Evolutionary conservation across 768 basidiomycete species (phyloP).

Genomic region (Russula dissimulans): DNA sequence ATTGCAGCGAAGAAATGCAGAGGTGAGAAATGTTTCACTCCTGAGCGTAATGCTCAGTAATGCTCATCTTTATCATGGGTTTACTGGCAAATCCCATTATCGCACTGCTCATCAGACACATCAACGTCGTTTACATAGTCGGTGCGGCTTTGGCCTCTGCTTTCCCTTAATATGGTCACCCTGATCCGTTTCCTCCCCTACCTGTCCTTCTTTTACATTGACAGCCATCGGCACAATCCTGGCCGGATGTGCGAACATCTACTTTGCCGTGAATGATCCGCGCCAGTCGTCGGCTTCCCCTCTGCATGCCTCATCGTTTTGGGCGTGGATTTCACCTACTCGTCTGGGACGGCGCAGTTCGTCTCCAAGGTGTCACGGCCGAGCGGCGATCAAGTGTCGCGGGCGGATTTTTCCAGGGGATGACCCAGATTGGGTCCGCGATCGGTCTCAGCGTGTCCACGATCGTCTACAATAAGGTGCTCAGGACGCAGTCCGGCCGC

Average conservation of each 20-base stretch:
- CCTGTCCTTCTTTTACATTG: neutral
- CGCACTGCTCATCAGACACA: constrained; percentile 44
- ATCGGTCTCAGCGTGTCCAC: constrained; percentile 66
- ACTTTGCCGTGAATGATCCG: constrained; percentile 61
- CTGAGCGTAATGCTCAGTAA: constrained; percentile 38
- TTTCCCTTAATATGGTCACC: neutral
- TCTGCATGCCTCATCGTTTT: constrained; percentile 54
- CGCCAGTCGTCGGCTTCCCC: constrained; percentile 54
- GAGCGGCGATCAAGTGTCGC: constrained; percentile 69
- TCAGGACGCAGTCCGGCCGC: constrained; percentile 26
- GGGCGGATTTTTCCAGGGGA: constrained; percentile 70
- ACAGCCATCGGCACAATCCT: constrained; percentile 46
- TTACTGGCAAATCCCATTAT: constrained; percentile 55
- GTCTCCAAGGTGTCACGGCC: constrained; percentile 57
- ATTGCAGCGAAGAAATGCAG: too few relatives aligned
- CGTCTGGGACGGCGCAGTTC: constrained; percentile 65
- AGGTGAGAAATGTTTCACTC: too few relatives aligned
- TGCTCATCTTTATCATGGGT: constrained; percentile 70
- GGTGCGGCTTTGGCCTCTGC: constrained; percentile 28
- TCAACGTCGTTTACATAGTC: constrained; percentile 49
- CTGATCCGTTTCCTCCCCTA: neutral
- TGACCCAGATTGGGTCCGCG: constrained; percentile 67
- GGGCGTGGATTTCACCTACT: constrained; percentile 71
- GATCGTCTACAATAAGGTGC: constrained; percentile 56
- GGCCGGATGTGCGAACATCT: constrained; percentile 47